Base-by-base conservation (phyloP, 2,329 filamentous ascomycete species). In the Calonectria honghensis region DNA sequence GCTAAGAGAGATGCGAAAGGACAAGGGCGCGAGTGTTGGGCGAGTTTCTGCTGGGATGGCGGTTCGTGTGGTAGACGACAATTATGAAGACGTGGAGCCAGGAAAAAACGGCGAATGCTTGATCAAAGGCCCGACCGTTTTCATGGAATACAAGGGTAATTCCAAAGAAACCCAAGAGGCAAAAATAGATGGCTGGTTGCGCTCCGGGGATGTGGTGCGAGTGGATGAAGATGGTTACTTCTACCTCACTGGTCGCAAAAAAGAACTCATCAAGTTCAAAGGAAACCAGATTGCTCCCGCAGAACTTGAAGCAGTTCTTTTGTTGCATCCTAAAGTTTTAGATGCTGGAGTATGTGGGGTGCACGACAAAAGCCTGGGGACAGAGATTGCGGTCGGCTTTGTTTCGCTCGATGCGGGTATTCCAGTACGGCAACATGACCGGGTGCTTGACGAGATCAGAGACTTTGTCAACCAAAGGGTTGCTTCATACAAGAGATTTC, bases 291-390 rank as follows among this genome's bases (percentile, higher is more conserved):
- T 84, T 7, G 76, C 83, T 2, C 83, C 83, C 0, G 80, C 81
- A 1, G 83, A 84, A 70, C 75, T 84, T n/a, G 83, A 84, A 59
- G 76, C 77, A 2, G 76, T 82, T 11, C 75, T 84, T 5, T 71
- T 79, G 16, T 73, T 78, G 2, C 82, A 84, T 74, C 75, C 78
- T 3, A 27, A 67, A 3, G 82, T 84, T 11, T 65, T 24, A 1
- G 82, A 84, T 41, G 81, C 81, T 10, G 82, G 81, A 0, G 83
- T 85, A 4, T 84, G 83, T 66, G 83, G 80, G 0, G 65, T 81
- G 20, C 61, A 37, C 75, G 79, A 77, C 73, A 81, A 72, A 70
- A 78, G 14, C 63, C 75, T 66, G 45, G 81, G 74, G 11, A 78
- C 77, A 0, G 83, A 84, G 72, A 75, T 84, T 11, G 80, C 82